Evolutionary conservation across 2,329 filamentous ascomycete species (phyloP).

Genomic region (Fusarium cicatricum): DNA sequence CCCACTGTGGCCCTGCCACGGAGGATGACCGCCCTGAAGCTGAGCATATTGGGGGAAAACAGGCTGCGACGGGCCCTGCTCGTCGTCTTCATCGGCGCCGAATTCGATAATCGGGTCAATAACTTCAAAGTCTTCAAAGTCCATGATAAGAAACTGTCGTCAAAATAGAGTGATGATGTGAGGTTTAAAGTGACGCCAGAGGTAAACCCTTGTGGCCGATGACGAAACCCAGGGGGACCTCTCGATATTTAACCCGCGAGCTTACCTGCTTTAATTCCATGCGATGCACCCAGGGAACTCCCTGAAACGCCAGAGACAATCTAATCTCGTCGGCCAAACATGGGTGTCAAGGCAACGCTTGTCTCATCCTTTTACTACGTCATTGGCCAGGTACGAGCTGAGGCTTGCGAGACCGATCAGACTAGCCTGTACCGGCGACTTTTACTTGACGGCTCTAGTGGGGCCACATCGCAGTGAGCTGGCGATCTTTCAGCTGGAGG

Average conservation of each 20-base stretch:
- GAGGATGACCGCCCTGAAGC: slow-evolving; percentile 34
- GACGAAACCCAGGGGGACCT: neutral
- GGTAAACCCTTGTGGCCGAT: neutral
- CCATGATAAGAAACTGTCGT: slow-evolving; percentile 19
- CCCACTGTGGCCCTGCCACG: slow-evolving; percentile 43
- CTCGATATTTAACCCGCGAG: neutral
- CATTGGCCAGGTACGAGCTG: neutral
- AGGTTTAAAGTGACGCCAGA: neutral
- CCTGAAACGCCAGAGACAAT: neutral
- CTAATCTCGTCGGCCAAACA: neutral
- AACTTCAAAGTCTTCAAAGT: slow-evolving; percentile 39
- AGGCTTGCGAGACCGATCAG: neutral
- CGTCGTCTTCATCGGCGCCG: slow-evolving; percentile 20
- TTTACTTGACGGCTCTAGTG: neutral
- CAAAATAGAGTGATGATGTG: neutral
- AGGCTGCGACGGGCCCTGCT: slow-evolving; percentile 18
- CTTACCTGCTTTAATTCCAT: neutral
- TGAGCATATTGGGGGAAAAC: neutral
- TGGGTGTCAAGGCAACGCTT: neutral
- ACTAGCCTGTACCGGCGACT: neutral
- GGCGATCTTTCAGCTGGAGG: neutral
- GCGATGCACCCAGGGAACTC: neutral
- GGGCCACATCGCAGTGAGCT: neutral
- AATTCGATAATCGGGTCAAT: slow-evolving; percentile 37
- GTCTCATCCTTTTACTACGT: neutral